Conservation (phyloP, 805 yeast species). For the Pichia paraexigua region DNA sequence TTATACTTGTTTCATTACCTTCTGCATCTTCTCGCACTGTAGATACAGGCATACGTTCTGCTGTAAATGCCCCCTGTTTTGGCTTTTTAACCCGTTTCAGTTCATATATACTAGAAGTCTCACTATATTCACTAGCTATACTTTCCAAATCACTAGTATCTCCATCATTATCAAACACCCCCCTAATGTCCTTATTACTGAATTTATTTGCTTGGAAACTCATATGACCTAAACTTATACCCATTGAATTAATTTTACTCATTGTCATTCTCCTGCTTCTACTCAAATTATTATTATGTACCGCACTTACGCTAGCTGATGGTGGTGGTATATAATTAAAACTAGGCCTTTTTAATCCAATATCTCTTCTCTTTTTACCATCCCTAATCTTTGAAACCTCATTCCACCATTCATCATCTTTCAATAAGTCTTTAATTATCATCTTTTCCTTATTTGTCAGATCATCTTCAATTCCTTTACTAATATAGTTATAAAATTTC, state of each 20-base stretch:
- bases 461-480: conserved; percentile 48
- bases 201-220: conserved; percentile 9
- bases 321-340: background rate
- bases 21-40: conserved; percentile 59
- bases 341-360: background rate
- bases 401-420: conserved; percentile 81
- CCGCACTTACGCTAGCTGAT: background rate
- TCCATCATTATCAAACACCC: conserved; percentile 1
- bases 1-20: conserved; percentile 59
- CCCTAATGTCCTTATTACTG: conserved; percentile 2
- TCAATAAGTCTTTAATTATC: conserved; percentile 43
- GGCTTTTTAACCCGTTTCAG: conserved; percentile 16
- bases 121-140: conserved; percentile 2
- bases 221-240: conserved; percentile 10
- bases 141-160: conserved; percentile 1
- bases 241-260: conserved; percentile 9
- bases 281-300: background rate
- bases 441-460: conserved; percentile 31
- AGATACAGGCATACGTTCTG: conserved; percentile 65
- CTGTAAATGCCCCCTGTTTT: conserved; percentile 34
- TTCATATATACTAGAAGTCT: background rate
- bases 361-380: background rate
- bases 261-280: conserved; percentile 2
- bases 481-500: conserved; percentile 63
- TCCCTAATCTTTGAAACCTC: conserved; percentile 6